These are phyloP conservation scores for Ajuga chamaepitys DNA, from an alignment of 257 asterid genomes.

Conservation along the genomic window DNA sequence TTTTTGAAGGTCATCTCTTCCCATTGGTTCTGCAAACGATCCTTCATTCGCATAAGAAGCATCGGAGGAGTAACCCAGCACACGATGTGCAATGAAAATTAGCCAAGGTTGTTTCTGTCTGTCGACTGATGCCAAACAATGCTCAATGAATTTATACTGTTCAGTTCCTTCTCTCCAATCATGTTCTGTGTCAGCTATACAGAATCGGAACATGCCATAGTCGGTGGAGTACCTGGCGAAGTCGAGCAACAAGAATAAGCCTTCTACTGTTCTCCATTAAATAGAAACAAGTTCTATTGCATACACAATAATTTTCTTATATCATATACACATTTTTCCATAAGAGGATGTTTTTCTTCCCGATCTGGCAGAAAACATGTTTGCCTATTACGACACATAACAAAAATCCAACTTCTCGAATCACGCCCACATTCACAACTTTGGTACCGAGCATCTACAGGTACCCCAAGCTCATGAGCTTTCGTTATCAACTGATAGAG, in stretches of 20 bases:
- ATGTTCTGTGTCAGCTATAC: constrained; percentile 79
- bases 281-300: too few species aligned
- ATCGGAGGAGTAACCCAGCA: constrained; percentile 67
- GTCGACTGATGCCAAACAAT: constrained; percentile 67
- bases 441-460: too few species aligned
- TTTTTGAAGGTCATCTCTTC: constrained; percentile 67
- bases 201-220: constrained; percentile 89
- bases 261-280: background rate
- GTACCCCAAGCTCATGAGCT: too few species aligned
- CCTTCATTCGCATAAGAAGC: constrained; percentile 48
- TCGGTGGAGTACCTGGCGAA: constrained; percentile 65
- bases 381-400: too few species aligned
- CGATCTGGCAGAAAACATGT: too few species aligned
- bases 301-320: too few species aligned
- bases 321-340: too few species aligned
- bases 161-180: constrained; percentile 88
- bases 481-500: too few species aligned
- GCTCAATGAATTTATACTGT: constrained; percentile 74
- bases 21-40: constrained; percentile 85
- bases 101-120: constrained; percentile 87
- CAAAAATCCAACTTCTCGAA: too few species aligned
- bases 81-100: constrained; percentile 75
- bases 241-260: background rate
- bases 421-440: too few species aligned
- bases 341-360: too few species aligned